Conservation (phyloP, 1,284 basidiomycete genomes). For the Leccinum pallidistipes region DNA sequence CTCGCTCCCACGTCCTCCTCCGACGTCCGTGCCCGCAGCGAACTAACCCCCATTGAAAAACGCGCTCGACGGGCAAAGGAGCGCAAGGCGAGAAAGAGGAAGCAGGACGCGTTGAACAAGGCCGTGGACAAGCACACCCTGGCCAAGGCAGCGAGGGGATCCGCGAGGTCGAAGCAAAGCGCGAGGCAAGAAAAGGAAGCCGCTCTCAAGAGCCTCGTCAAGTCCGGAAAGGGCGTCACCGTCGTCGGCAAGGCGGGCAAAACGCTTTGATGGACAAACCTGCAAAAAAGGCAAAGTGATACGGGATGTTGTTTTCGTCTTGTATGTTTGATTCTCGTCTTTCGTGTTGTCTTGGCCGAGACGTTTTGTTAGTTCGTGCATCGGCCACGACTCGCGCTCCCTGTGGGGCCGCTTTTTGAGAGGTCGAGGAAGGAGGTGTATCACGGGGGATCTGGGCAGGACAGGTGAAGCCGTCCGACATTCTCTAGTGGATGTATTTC, state of each 20-base stretch:
- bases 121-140: constrained; percentile 61
- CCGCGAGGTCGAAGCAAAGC: constrained; percentile 13
- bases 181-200: constrained; percentile 81
- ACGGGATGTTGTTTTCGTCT: not conserved
- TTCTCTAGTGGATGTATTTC: too few species aligned
- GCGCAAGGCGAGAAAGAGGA: constrained; percentile 74
- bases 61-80: constrained; percentile 69
- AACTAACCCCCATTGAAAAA: constrained; percentile 88
- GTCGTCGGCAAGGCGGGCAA: constrained; percentile 76
- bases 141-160: constrained; percentile 34
- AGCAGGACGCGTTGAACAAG: constrained; percentile 68
- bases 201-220: constrained; percentile 77
- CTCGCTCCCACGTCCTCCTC: constrained; percentile 59
- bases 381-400: not conserved
- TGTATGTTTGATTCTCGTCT: constrained; percentile 9
- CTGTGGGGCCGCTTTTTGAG: not conserved
- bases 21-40: constrained; percentile 65
- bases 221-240: constrained; percentile 83
- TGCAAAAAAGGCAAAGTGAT: constrained; percentile 20
- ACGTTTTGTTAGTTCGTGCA: not conserved
- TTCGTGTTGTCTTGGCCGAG: not conserved
- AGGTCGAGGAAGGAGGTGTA: not conserved
- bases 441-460: not conserved
- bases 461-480: not conserved
- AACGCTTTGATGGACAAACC: not conserved